Evolutionary conservation across 306 rosid genomes (phyloP).

Genomic region (Hippophae rhamnoides): DNA sequence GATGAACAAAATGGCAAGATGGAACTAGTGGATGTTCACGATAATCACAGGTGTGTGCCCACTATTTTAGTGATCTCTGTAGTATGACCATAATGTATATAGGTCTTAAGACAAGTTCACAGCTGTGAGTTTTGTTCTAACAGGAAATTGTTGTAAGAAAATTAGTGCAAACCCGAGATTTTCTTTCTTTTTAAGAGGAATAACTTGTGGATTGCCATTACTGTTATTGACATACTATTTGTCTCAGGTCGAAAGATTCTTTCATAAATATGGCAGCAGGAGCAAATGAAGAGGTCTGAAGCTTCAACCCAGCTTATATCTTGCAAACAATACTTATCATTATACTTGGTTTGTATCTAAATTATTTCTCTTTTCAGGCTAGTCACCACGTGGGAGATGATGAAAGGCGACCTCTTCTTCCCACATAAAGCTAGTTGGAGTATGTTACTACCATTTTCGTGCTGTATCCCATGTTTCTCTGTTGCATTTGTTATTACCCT

Average conservation of each 20-base stretch:
- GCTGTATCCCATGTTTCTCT: background rate
- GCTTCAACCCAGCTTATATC: background rate
- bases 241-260: constrained; percentile 70
- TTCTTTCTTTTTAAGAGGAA: background rate
- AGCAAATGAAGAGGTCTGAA: constrained; percentile 86
- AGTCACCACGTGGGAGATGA: constrained; percentile 61
- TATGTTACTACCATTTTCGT: background rate
- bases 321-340: background rate
- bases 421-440: constrained; percentile 36
- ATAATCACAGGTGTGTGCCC: constrained; percentile 53
- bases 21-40: constrained; percentile 61
- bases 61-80: constrained; percentile 10
- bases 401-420: constrained; percentile 93
- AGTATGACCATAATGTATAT: background rate
- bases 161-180: background rate
- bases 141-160: too few relatives aligned
- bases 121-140: background rate
- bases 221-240: background rate
- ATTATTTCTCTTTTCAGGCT: constrained; percentile 42
- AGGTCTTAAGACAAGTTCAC: background rate
- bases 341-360: background rate
- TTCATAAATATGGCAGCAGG: constrained; percentile 88
- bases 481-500: background rate
- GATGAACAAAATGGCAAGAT: constrained; percentile 59
- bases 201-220: background rate